phyloP scores from a whole-genome alignment of 2,329 filamentous ascomycete species.

The Botrytis porri region DNA sequence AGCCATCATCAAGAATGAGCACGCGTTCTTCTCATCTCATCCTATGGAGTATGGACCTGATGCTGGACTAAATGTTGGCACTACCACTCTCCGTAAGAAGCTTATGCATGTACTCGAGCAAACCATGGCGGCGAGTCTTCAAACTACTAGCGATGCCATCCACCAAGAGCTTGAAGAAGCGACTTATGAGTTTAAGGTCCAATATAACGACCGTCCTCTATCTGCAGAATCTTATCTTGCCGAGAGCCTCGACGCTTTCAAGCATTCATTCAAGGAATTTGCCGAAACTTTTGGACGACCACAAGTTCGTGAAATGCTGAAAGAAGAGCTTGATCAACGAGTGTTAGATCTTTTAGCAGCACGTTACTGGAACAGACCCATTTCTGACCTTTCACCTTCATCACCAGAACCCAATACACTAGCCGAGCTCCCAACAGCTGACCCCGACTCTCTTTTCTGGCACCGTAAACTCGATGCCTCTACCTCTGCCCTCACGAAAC shows the following conservation, averaged over 20 bases:
- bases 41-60: constrained; percentile 74
- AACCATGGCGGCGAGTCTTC: constrained; percentile 91
- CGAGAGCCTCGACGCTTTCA: constrained; percentile 92
- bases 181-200: constrained; percentile 98
- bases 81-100: constrained; percentile 84
- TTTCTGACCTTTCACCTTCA: constrained; percentile 72
- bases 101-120: constrained; percentile 96
- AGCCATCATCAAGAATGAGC: constrained; percentile 84
- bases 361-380: constrained; percentile 94
- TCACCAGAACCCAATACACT: constrained; percentile 69
- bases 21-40: constrained; percentile 80
- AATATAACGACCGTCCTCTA: constrained; percentile 94
- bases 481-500: constrained; percentile 83
- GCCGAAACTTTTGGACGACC: constrained; percentile 83
- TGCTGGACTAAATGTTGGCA: constrained; percentile 74
- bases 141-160: constrained; percentile 87
- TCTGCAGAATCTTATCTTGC: constrained; percentile 96
- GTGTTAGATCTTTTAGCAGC: constrained; percentile 91
- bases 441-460: constrained; percentile 86
- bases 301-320: constrained; percentile 85
- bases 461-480: constrained; percentile 91
- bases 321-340: constrained; percentile 89
- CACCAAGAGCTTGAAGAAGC: constrained; percentile 94
- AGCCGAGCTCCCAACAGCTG: constrained; percentile 76
- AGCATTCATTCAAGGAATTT: constrained; percentile 95